Percentiles rank a stretch among this genome's conserved stretches.
Conservation (phyloP, 441 rosid genomes). For the Pelargonium cotyledonis region DNA sequence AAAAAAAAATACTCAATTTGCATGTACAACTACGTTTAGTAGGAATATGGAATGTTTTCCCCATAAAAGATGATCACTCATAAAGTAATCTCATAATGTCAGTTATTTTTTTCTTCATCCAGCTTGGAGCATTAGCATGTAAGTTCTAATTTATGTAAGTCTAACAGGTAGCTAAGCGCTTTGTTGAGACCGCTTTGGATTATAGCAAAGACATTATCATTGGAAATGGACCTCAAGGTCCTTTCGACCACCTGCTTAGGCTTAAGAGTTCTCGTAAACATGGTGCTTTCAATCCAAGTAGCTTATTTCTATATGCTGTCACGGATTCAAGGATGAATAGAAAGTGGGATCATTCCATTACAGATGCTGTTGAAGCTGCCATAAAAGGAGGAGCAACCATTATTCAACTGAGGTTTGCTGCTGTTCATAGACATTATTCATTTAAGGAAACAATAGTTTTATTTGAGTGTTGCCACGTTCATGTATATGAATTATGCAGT, state of each 20-base stretch:
- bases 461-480: not conserved
- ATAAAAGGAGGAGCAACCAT: constrained; percentile 90
- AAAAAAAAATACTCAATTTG: too few relatives aligned
- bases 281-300: constrained; percentile 45
- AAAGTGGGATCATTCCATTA: constrained; percentile 66
- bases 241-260: constrained; percentile 72
- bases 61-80: too few relatives aligned
- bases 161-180: constrained; percentile 70
- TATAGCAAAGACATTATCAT: constrained; percentile 76
- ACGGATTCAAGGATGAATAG: constrained; percentile 78
- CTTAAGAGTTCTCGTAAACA: constrained; percentile 40
- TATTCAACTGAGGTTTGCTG: constrained; percentile 65
- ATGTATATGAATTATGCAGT: not conserved
- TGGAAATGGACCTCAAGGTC: constrained; percentile 91
- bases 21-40: too few relatives aligned
- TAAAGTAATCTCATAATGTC: too few relatives aligned
- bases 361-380: constrained; percentile 65
- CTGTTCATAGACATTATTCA: constrained; percentile 3
- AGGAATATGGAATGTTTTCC: too few relatives aligned
- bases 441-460: not conserved
- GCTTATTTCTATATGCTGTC: constrained; percentile 78
- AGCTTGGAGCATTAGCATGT: too few relatives aligned
- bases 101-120: too few relatives aligned
- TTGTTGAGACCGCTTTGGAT: constrained; percentile 48
- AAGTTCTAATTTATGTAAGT: constrained; percentile 14